phyloP scores from a whole-genome alignment of 2,329 filamentous ascomycete species.

The Daldinia eschscholtzii region DNA sequence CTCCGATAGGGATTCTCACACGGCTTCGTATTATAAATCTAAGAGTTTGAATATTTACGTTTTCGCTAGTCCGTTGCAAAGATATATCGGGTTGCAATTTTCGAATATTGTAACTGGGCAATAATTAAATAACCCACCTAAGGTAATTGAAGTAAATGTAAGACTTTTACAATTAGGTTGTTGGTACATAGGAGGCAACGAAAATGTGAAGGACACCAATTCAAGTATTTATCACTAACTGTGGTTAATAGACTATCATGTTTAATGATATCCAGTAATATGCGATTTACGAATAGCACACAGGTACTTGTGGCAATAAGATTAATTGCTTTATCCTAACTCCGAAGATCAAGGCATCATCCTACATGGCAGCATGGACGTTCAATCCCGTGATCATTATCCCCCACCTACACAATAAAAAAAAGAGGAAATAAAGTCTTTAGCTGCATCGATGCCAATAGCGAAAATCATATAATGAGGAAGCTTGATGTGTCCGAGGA shows the following conservation, averaged over 20 bases:
- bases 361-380: not conserved
- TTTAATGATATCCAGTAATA: not conserved
- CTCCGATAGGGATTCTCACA: not conserved
- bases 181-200: not conserved
- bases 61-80: no score
- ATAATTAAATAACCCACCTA: not conserved
- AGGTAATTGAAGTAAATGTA: no score
- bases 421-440: not conserved
- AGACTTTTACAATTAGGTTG: no score
- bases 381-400: slow-evolving; percentile 2
- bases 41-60: not conserved
- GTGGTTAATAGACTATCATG: not conserved
- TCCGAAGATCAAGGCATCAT: not conserved
- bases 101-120: not conserved
- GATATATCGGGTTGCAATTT: not conserved
- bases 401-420: not conserved
- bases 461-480: slow-evolving; percentile 16
- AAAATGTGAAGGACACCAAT: not conserved
- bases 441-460: not conserved
- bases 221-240: not conserved
- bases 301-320: not conserved
- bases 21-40: not conserved
- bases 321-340: not conserved
- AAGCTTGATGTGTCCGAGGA: slow-evolving; percentile 48
- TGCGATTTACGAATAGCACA: not conserved